phyloP scores from a whole-genome alignment of 2,329 filamentous ascomycete species.

The Phialemonium atrogriseum region DNA sequence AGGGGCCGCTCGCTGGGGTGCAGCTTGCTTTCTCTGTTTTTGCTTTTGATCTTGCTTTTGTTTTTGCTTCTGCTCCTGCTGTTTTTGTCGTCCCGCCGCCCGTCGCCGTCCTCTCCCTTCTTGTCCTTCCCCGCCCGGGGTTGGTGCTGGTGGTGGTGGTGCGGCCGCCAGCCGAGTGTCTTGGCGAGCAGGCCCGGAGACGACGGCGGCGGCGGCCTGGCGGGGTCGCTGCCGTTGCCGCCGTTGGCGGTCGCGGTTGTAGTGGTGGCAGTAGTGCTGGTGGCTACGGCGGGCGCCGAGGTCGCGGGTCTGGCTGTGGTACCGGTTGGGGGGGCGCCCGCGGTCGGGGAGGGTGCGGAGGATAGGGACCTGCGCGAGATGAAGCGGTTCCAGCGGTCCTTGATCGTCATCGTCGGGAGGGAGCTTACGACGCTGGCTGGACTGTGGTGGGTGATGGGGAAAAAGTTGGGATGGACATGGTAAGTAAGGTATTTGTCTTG shows the following conservation, averaged over 20 bases:
- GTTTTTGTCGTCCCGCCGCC: background rate
- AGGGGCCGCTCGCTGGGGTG: constrained; percentile 38
- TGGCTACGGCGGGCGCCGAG: background rate
- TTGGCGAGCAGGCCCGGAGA: constrained; percentile 4
- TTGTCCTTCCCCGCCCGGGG: background rate
- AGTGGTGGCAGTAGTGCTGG: constrained; percentile 3
- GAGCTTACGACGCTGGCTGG: no score
- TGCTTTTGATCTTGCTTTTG: constrained; percentile 1
- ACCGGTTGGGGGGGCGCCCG: background rate
- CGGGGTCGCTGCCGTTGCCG: constrained; percentile 1
- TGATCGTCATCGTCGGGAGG: constrained; percentile 12
- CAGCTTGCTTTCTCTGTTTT: background rate
- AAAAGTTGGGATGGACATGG: no score
- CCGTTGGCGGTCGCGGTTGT: background rate
- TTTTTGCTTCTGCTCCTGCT: constrained; percentile 3
- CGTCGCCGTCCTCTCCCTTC: constrained; percentile 1
- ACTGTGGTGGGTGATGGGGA: no score
- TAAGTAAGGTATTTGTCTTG: no score
- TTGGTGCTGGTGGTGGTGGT: constrained; percentile 1
- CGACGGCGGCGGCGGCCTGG: background rate
- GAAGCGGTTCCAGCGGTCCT: constrained; percentile 10
- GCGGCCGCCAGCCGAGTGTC: constrained; percentile 8
- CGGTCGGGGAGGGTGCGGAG: constrained; percentile 4
- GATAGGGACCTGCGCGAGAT: constrained; percentile 8
- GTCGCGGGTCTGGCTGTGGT: constrained; percentile 1